Evolutionary conservation across 2,329 filamentous ascomycete species (phyloP), one percentile per base, ranked within the genome.

Genomic region (Penicillium sp.): DNA sequence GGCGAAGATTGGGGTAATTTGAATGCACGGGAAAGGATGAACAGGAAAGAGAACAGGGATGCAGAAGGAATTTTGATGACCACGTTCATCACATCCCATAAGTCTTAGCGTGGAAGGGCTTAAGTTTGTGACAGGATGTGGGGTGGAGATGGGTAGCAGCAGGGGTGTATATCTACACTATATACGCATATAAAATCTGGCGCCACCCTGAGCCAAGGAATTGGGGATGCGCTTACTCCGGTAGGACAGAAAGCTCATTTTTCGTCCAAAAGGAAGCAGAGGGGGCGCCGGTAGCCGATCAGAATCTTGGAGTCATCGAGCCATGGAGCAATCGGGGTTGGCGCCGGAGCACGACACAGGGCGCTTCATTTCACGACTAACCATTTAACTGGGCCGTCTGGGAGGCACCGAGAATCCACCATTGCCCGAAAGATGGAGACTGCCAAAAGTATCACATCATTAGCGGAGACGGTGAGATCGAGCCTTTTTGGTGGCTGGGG

Each of bases 281-380:
- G 15, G 49, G 54, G 49, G 50, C 46, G 20, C 11, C 14, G 51
- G 43, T 46, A 61, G 64, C 56, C 63, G 67, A 72, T 72, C 68
- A 41, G 60, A 67, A 67, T 67, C 66, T 40, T 40, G 18, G 37
- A 40, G 37, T 20, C 37, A 40, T 67, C 62, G 58, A 64, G 53
- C 56, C 60, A 60, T 67, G 58, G 62, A 64, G 65, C 67, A 69
- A 69, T 69, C 51, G 60, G 64, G 63, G 59, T 64, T 66, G 59
- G 56, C 64, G 66, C 65, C 65, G 60, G 64, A 65, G 56, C 45
- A 33, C 33, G 31, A 47, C 56, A 55, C 58, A 61, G 53, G 61
- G 68, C 67, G 68, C 65, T 70, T 70, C 62, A 65, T 67, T 65
- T 67, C 54, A 58, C 56, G 35, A 49, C 49, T 35, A 58, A 57